Percentiles rank a stretch among this genome's conserved stretches.
phyloP scores from a whole-genome alignment of 1,284 basidiomycete genomes.

The Fomitopsis schrenkii region DNA sequence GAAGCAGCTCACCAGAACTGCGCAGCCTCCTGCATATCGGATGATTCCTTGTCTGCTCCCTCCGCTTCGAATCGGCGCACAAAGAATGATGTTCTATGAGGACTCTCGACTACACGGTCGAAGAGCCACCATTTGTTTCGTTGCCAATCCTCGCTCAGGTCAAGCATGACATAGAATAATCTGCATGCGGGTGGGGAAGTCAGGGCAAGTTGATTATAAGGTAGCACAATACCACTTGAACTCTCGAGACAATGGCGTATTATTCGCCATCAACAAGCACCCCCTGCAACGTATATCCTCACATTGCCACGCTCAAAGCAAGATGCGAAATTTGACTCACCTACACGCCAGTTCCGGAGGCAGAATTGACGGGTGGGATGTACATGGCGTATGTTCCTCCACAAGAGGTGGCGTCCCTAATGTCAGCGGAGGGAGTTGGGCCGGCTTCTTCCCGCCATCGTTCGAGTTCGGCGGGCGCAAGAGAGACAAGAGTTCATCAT shows the following conservation, averaged over 20 bases:
- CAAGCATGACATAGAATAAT: conserved; percentile 67
- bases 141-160: conserved; percentile 60
- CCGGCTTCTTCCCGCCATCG: conserved; percentile 19
- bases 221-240: too few relatives aligned
- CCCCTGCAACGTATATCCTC: too few relatives aligned
- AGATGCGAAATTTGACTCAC: conserved; percentile 6
- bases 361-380: conserved; percentile 63
- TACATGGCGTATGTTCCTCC: conserved; percentile 71
- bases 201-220: not conserved
- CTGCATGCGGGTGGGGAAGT: conserved; percentile 13
- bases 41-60: conserved; percentile 25
- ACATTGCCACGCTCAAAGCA: not conserved
- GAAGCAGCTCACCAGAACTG: conserved; percentile 51
- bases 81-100: conserved; percentile 81
- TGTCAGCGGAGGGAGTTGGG: conserved; percentile 46
- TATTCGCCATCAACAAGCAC: too few relatives aligned
- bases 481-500: conserved; percentile 38
- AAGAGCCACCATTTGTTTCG: conserved; percentile 84
- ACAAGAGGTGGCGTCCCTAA: conserved; percentile 58
- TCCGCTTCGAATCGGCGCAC: conserved; percentile 37
- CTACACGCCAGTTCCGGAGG: conserved; percentile 66
- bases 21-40: conserved; percentile 60
- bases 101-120: conserved; percentile 77
- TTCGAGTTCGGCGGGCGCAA: conserved; percentile 47
- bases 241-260: too few relatives aligned